phyloP scores from a whole-genome alignment of 148 eudicot species.

The Rhododendron vialii region DNA sequence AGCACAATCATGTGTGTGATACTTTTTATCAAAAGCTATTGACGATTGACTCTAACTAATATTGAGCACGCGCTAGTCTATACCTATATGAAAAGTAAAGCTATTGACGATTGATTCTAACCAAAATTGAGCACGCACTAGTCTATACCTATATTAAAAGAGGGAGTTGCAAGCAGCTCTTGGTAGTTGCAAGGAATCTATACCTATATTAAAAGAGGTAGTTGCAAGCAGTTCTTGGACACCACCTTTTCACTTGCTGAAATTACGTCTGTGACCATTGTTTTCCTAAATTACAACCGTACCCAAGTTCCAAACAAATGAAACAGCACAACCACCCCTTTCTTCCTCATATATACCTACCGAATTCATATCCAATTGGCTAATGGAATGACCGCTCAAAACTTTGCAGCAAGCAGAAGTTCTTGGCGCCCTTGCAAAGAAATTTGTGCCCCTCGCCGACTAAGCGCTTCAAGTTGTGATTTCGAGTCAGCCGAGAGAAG shows the following conservation, averaged over 20 bases:
- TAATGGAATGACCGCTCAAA: neutral
- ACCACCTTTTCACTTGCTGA: neutral
- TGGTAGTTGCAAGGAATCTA: neutral
- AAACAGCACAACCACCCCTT: neutral
- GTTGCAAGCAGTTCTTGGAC: neutral
- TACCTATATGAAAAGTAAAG: no score
- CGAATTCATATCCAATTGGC: neutral
- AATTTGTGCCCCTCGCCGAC: neutral
- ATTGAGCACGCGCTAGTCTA: no score
- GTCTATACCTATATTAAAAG: no score
- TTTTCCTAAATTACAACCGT: no score
- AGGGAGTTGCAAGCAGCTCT: neutral
- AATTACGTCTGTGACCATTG: neutral
- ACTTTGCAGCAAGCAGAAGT: neutral
- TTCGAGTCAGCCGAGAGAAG: neutral
- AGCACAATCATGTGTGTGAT: no score
- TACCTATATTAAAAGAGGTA: neutral
- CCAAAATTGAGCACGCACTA: no score
- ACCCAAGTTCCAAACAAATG: neutral
- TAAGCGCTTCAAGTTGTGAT: neutral
- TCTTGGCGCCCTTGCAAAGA: neutral
- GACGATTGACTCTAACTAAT: no score
- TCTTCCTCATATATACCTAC: neutral
- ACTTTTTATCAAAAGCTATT: no score
- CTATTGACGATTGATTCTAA: no score